Base-by-base conservation (phyloP, 148 eudicot genomes). In the Amaranthus palmeri region DNA sequence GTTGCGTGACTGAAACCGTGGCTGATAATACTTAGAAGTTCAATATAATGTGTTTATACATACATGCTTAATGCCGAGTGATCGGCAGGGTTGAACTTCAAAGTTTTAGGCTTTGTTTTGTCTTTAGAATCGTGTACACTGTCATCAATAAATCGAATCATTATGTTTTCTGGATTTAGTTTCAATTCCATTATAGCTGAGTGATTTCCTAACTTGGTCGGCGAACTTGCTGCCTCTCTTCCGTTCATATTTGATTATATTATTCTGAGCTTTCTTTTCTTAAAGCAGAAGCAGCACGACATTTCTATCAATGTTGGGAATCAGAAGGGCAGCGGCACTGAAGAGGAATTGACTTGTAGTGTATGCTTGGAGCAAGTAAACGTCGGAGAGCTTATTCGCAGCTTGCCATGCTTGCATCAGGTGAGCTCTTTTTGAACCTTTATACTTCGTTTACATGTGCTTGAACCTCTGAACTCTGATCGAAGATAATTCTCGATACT, bases 371-470 rank as follows among this genome's bases (percentile, higher is more conserved):
- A 92, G 83, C 96, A 88, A 86, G 97, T 92, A 54, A 79, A 73
- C 58, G 82, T 61, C 7, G 98, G 98, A 70, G 98, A 92, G 77
- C 75, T 88, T 25, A 80, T 92, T 41, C 98, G 98, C 67, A 90
- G 86, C 86, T 84, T 92, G 83, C 98, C 98, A 55, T 92, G 98
- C 77, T 83, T 92, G 83, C 98, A 92, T 80, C 93, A 92, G 96
- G 98, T 92, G 58, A 72, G 72, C 49, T 61, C 36, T n/a, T 1
- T 10, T 13, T 5, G 50, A 52, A 18, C 4, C 14, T 54, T 74
- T 41, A 17, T 42, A 14, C 41, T n/a, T 47, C 3, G 14, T 25
- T 61, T 52, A 65, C 14, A n/a, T 74, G 48, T 56, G 52, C 12
- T 4, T 53, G 54, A 69, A 61, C 18, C 17, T 50, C 18, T 58